Base-by-base conservation (phyloP, 2,329 filamentous ascomycete genomes). In the Tetracladium maxilliforme region DNA sequence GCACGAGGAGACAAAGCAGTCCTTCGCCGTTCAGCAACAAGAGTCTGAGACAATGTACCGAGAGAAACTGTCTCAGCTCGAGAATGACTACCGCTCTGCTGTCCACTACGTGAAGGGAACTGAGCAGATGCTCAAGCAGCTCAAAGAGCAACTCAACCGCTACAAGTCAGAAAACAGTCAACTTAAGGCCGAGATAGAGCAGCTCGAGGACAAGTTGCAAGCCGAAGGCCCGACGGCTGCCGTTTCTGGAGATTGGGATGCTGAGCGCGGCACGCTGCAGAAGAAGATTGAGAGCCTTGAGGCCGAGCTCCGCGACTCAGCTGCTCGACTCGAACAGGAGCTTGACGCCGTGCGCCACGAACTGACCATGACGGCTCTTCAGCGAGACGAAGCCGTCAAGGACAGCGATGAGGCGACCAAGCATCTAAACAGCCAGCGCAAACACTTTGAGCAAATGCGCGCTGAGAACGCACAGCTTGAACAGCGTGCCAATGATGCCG, bases 91-190 rank as follows among this genome's bases (percentile, higher is more conserved):
- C 47, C 84, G 94, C 50, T 93, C 90, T 21, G 87, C 90, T 10
- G 86, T 95, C 24, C 90, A 94, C 51, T 98, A 98, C 44, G 82
- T 98, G 38, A 92, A 93, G 52, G 90, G 90, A 30, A 95, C 90
- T 2, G 90, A 98, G 53, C 95, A 94, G 65, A 94, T 98, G 84
- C 69, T 98, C 24, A 86, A 90, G 52, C 87, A 92, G 50, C 87
- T 98, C 64, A 95, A 95, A 58, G 84, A 94, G 42, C 90, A 98
- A 53, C 63, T 98, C n/a, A 65, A 78, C 27, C 81, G 84, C 30
- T 90, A 92, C 54, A 95, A 95, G 63, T 56, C 71, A 9, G 79
- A 90, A 32, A 94, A 94, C 42, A 58, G 64, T 11, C 78, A 79
- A 31, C 61, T 98, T 20, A 86, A 90, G 49, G 67, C 72, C 23